Conservation (phyloP, 805 yeast species). For the Lipomyces mesembrius region DNA sequence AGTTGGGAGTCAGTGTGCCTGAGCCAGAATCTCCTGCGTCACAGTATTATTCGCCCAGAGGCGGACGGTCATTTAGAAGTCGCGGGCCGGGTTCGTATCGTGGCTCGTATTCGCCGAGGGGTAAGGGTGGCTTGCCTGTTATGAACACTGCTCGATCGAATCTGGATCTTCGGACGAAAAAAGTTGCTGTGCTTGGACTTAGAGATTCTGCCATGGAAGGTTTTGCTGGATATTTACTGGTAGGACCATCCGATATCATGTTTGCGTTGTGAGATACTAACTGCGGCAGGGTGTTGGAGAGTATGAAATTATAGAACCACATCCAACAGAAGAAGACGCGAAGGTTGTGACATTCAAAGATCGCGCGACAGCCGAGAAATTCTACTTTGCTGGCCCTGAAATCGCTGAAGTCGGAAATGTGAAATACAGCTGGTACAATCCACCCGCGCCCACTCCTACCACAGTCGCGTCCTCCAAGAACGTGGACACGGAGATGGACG, state of each 20-base stretch:
- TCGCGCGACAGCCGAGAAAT: slow-evolving; percentile 48
- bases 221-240: slow-evolving; percentile 42
- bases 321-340: slow-evolving; percentile 17
- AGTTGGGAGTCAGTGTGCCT: slow-evolving; percentile 41
- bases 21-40: slow-evolving; percentile 29
- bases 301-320: slow-evolving; percentile 38
- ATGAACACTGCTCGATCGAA: slow-evolving; percentile 41
- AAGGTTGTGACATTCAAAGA: slow-evolving; percentile 45
- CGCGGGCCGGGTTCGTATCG: slow-evolving; percentile 36
- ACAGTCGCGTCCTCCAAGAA: slow-evolving; percentile 7
- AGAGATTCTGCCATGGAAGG: slow-evolving; percentile 45
- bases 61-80: slow-evolving; percentile 33
- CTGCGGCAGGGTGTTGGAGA: slow-evolving; percentile 36
- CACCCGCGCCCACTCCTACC: slow-evolving; percentile 15
- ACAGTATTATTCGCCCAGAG: slow-evolving; percentile 20
- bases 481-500: slow-evolving; percentile 21
- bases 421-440: slow-evolving; percentile 23
- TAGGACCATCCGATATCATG: slow-evolving; percentile 11
- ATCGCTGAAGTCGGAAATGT: slow-evolving; percentile 12
- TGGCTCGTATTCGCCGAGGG: slow-evolving; percentile 36
- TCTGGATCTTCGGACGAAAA: slow-evolving; percentile 49
- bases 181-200: slow-evolving; percentile 45
- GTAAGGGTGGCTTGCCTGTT: slow-evolving; percentile 39
- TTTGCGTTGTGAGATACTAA: neutral
- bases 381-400: slow-evolving; percentile 22